Base-by-base conservation (phyloP, 345 rosid genomes). In the Ceriops tagal region DNA sequence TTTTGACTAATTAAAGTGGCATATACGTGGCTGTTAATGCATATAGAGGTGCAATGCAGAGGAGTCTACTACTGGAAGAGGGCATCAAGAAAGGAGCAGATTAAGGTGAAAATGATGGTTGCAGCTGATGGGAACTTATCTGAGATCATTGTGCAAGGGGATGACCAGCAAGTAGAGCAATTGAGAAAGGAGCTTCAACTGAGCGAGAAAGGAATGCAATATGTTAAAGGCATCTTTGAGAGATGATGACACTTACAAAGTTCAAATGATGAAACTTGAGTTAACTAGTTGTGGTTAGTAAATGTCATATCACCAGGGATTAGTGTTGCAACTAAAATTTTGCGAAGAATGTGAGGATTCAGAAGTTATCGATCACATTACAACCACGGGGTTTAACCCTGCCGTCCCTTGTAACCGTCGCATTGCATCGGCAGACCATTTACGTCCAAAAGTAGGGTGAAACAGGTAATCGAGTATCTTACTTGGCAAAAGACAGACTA, bases 31-130 rank as follows among this genome's bases (percentile, higher is more conserved):
- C 49, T 43, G 18, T 15, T 43, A 43, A 43, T 43, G 49, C 49
- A 43, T 3, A 13, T 43, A 43, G 13, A 43, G 18, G 18, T 43
- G 49, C 49, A 43, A 43, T 77, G 75, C 85, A 93, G 97, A 37
- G 97, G 98, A 53, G 92, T 79, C 20, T 93, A 89, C 74, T 91
- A 93, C 69, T 89, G 97, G 97, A 89, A 82, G 66, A 71, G 84
- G 66, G 98, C 98, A 21, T 93, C 98, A 1, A 88, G 98, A 76
- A 91, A 84, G 75, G 97, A 88, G 80, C 89, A 93, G 84, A 89
- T 93, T 55, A 88, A 93, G 75, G 97, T 93, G 65, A 91, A 85
- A 80, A 78, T 89, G 91, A 61, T 87, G 37, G 80, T 91, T 4
- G 90, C 78, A 13, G 87, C 77, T 0, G 84, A 87, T 1, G 91